These are phyloP conservation scores for Diddensiella caesifluorescens DNA, from an alignment of 805 yeast species.

Conservation along the genomic window DNA sequence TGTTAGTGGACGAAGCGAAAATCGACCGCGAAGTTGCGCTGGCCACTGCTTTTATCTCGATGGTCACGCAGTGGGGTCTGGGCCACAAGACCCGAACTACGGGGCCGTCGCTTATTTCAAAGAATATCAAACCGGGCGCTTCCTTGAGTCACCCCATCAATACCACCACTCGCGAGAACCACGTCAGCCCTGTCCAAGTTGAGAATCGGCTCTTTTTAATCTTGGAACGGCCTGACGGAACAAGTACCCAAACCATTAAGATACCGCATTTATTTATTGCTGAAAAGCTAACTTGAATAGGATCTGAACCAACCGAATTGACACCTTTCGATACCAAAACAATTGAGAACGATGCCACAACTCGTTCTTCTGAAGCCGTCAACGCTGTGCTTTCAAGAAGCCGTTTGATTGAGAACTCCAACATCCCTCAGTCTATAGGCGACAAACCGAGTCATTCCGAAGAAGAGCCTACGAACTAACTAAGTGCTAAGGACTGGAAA, in stretches of 20 bases:
- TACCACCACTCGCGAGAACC: background rate
- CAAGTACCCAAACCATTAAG: constrained; percentile 1
- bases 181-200: constrained; percentile 1
- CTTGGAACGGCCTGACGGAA: constrained; percentile 9
- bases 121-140: constrained; percentile 4
- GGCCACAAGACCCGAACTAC: constrained; percentile 49
- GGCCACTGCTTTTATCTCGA: constrained; percentile 56
- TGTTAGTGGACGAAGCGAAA: constrained; percentile 44
- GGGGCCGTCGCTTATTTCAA: constrained; percentile 43
- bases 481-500: no score
- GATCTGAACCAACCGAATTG: constrained; percentile 3
- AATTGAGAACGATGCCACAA: background rate
- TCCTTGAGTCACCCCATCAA: background rate
- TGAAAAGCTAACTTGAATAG: background rate
- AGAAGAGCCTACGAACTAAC: no score
- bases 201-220: constrained; percentile 13
- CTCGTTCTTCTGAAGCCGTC: background rate
- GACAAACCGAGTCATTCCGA: no score
- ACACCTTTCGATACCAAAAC: background rate
- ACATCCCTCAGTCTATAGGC: no score
- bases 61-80: constrained; percentile 64
- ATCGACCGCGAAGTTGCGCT: constrained; percentile 49
- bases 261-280: background rate
- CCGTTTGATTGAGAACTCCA: no score
- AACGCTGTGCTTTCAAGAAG: no score